These are phyloP conservation scores for Aspergillus nanangensis DNA, from an alignment of 495 filamentous ascomycete species.

Conservation along the genomic window DNA sequence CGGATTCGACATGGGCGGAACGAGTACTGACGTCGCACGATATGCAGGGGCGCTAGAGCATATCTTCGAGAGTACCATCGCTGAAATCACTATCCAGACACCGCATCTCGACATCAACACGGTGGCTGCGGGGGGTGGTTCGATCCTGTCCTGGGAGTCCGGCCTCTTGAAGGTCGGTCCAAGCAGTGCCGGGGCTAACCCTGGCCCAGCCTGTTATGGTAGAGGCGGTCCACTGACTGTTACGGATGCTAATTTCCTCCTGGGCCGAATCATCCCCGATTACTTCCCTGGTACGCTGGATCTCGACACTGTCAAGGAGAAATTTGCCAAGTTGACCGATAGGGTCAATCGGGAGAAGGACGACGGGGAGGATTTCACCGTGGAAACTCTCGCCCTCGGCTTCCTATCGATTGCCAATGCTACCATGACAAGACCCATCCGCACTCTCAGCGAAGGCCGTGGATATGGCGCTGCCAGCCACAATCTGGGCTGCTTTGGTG, in stretches of 20 bases:
- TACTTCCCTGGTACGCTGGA: constrained; percentile 96
- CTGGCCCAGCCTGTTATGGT: constrained; percentile 89
- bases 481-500: constrained; percentile 49
- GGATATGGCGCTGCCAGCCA: constrained; percentile 48
- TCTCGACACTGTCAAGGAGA: constrained; percentile 65
- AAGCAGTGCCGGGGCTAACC: constrained; percentile 88
- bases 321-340: constrained; percentile 73
- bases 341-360: constrained; percentile 62
- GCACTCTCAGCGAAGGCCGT: constrained; percentile 48
- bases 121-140: constrained; percentile 93
- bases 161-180: constrained; percentile 93
- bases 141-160: constrained; percentile 83
- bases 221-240: constrained; percentile 92
- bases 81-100: constrained; percentile 89
- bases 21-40: constrained; percentile 88
- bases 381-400: constrained; percentile 77
- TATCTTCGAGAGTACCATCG: constrained; percentile 95
- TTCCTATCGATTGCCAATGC: constrained; percentile 53
- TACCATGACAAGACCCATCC: constrained; percentile 50
- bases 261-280: constrained; percentile 82
- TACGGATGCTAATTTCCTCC: constrained; percentile 88
- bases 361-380: constrained; percentile 68
- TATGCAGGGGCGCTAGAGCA: constrained; percentile 94
- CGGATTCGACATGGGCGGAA: constrained; percentile 96
- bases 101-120: constrained; percentile 98